Evolutionary conservation across 768 basidiomycete species (phyloP).

Genomic region (Termitomyces heimii): DNA sequence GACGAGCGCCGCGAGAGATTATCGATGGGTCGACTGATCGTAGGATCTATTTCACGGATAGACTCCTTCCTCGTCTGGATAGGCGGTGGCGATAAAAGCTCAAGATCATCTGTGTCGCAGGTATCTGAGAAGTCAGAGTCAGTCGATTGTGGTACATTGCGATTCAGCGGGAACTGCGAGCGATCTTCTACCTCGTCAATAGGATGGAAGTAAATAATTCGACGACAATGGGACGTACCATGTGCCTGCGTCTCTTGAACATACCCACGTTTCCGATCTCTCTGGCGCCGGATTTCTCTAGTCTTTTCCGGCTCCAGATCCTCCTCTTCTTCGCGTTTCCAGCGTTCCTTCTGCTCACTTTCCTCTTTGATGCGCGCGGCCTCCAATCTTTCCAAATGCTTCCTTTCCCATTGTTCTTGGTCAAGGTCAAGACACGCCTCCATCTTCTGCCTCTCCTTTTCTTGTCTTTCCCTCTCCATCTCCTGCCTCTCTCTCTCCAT

Average conservation of each 20-base stretch:
- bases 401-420: background rate
- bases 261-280: background rate
- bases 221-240: background rate
- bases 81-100: constrained; percentile 14
- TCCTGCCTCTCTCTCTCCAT: background rate
- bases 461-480: background rate
- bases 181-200: background rate
- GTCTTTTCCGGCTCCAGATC: background rate
- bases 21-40: constrained; percentile 9
- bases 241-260: background rate
- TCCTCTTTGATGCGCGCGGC: background rate
- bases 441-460: background rate
- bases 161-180: background rate
- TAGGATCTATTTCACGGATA: background rate
- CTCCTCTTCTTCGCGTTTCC: background rate
- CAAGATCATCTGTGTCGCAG: constrained; percentile 17
- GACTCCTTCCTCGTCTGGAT: constrained; percentile 8
- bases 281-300: background rate
- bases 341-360: background rate
- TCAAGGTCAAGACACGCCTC: background rate
- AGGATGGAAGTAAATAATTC: background rate
- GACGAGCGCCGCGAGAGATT: constrained; percentile 11
- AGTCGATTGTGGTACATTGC: background rate
- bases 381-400: background rate
- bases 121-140: constrained; percentile 1